These are phyloP conservation scores for Gentiana dahurica DNA, from an alignment of 257 asterid genomes.

Conservation along the genomic window DNA sequence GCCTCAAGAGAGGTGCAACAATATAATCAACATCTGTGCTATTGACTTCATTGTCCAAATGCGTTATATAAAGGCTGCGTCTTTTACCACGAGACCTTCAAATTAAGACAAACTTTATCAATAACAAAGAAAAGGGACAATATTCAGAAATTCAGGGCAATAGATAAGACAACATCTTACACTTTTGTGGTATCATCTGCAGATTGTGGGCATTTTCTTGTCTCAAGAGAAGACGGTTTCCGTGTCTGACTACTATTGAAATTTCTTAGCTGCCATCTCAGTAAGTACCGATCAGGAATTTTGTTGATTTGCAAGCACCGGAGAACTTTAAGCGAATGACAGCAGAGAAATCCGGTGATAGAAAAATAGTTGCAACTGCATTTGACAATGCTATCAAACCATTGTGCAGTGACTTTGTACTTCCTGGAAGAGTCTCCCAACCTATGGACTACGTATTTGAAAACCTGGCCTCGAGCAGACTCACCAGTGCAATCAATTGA, in stretches of 20 bases:
- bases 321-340: slow-evolving; percentile 9
- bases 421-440: background rate
- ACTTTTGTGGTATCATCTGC: slow-evolving; percentile 5
- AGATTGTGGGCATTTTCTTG: slow-evolving; percentile 1
- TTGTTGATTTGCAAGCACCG: background rate
- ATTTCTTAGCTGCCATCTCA: slow-evolving; percentile 13
- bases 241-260: background rate
- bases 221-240: background rate
- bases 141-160: too few relatives aligned
- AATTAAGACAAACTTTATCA: too few relatives aligned
- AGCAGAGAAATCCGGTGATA: slow-evolving; percentile 10
- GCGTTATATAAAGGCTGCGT: background rate
- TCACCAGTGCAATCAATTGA: background rate
- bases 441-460: slow-evolving; percentile 1
- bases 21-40: slow-evolving; percentile 1
- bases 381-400: background rate
- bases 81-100: background rate
- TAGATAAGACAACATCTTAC: slow-evolving; percentile 4
- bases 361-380: slow-evolving; percentile 13
- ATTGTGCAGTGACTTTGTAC: slow-evolving; percentile 1
- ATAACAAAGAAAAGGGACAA: too few relatives aligned
- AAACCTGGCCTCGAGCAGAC: too few relatives aligned
- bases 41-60: background rate
- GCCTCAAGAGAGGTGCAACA: slow-evolving; percentile 11
- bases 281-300: slow-evolving; percentile 15